Evolutionary conservation across 1,284 basidiomycete genomes (phyloP), one percentile per base, ranked within the genome.

Genomic region (Melampsora abietis-canadensis): DNA sequence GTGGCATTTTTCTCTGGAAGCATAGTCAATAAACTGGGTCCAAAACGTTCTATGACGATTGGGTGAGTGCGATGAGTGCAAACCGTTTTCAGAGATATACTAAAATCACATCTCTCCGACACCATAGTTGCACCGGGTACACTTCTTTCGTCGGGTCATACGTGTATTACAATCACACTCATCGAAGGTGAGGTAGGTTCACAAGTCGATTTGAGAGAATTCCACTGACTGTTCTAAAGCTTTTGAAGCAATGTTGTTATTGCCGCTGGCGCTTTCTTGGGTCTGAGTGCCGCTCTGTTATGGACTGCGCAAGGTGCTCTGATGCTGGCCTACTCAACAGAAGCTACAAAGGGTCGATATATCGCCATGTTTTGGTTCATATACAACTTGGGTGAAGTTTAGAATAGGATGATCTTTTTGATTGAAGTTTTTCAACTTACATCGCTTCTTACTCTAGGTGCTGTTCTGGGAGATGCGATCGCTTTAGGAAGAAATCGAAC

Each of bases 261-360:
- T 77, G 86, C 85, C 34, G 85, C 90, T 0, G 92, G 92, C 44
- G 90, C 90, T 34, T 83, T 93, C 76, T 87, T 94, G 19, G 92
- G 92, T 60, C 79, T 92, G 68, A 92, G 90, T 79, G 92, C 92
- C 14, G 90, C 89, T 63, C 81, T 93, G 31, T 84, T 94, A n/a
- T 81, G 81, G 81, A 78, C 79, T 4, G 80, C 80, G 0, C 92
- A 93, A 80, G 91, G 91, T 24, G 88, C 87, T 7, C 83, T 92
- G 76, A 92, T 92, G 88, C 84, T 94, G 79, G 86, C 89, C 0
- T 94, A 92, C 81, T 89, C 90, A 0, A 91, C 81, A 1, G 84
- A 48, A 88, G 89, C 80, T 79, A 82, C 77, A 80, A 94, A 94
- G 81, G 92, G 92, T 17, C 84, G 83, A 70, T 90, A 86, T 81